Evolutionary conservation across 257 asterid genomes (phyloP), one percentile per base, ranked within the genome.

Genomic region (Primulina eburnea): DNA sequence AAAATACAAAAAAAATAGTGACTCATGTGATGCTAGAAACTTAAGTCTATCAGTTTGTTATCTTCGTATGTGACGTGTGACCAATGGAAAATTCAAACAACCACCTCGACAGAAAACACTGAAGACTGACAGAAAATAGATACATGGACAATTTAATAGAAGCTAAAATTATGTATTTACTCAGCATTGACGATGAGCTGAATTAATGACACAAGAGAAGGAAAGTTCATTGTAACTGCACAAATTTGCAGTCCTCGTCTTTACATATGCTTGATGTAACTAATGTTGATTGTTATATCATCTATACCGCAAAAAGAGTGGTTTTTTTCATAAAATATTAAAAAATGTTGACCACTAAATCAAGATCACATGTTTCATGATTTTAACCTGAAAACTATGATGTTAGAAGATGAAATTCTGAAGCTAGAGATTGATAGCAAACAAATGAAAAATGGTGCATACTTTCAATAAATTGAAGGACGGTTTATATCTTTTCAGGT

Each of bases 1-100:
- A 63, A 43, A 67, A 67, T 4, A 29, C n/a, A 52, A 62, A 10
- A 21, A 70, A 59, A 9, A 73, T 62, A 70, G 67, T 43, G 40
- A 76, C 35, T 72, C n/a, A 61, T 60, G 24, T 30, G 20, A 60
- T 47, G 56, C 58, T 71, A 33, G 8, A 10, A 37, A 43, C 56
- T 50, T 64, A 11, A 18, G 28, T 72, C 55, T 60, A 9, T 11
- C 37, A 40, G 47, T 18, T 71, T 43, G 58, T 71, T 67, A 70
- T 47, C 26, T 65, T 60, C 6, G 65, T 9, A 12, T 1, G 21
- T 34, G 20, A 68, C 40, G 8, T 1, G 57, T 34, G 20, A 68
- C 40, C 24, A 71, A 33, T 26, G 30, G 2, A 0, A 20, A 55
- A 60, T 50, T 50, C 20, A 59, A 21, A 9, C 20, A 33, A 28